Evolutionary conservation across 148 eudicot genomes (phyloP).

Genomic region (Vaccinium macrocarpon): DNA sequence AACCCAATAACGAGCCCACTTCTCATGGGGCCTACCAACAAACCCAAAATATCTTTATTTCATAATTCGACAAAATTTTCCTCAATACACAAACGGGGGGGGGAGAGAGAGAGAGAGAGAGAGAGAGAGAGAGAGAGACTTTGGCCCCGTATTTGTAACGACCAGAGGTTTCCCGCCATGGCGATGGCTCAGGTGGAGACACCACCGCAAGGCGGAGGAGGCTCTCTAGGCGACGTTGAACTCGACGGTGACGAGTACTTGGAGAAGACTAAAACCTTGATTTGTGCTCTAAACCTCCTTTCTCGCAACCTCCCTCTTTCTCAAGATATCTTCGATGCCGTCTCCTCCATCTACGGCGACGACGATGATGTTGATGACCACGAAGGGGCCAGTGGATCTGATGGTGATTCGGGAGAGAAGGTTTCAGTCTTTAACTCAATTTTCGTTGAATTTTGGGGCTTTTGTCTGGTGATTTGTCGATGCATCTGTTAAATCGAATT

Average conservation of each 20-base stretch:
- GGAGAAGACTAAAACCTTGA: constrained; percentile 75
- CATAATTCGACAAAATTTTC: background rate
- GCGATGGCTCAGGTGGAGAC: constrained; percentile 31
- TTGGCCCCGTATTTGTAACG: background rate
- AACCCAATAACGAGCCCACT: background rate
- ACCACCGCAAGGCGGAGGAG: constrained; percentile 2
- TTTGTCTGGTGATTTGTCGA: background rate
- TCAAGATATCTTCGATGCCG: constrained; percentile 56
- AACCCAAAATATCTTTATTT: background rate
- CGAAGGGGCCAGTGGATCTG: constrained; percentile 7
- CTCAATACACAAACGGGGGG: background rate
- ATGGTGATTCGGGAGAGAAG: constrained; percentile 2
- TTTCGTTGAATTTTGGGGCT: constrained; percentile 8
- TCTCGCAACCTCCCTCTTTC: constrained; percentile 94
- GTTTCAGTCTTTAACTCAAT: background rate
- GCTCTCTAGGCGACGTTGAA: constrained; percentile 4
- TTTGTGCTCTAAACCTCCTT: constrained; percentile 84
- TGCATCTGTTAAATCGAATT: background rate
- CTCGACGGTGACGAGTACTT: constrained; percentile 28
- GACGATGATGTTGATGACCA: constrained; percentile 12
- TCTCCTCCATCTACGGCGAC: constrained; percentile 56
- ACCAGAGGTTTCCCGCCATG: constrained; percentile 46
- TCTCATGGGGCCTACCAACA: background rate
- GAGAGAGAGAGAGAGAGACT: background rate
- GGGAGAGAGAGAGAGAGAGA: background rate